Evolutionary conservation across 2,329 filamentous ascomycete species (phyloP), one percentile per base, ranked within the genome.

Genomic region (Fusarium globosum): DNA sequence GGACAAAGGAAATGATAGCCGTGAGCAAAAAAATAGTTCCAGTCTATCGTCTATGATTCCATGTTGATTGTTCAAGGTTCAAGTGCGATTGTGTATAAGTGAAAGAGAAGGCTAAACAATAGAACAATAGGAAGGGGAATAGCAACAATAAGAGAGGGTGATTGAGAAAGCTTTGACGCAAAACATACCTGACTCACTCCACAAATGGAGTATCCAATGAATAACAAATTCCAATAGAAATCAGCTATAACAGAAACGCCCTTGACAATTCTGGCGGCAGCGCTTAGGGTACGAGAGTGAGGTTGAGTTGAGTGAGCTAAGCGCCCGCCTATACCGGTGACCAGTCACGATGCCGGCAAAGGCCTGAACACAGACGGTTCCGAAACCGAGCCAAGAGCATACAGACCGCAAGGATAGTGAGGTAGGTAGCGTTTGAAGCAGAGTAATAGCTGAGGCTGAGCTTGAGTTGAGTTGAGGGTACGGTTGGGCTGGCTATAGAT

Each of bases 21-120:
- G 59, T 65, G 46, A 74, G 33, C 23, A 73, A 65, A 73, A 57
- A 8, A 52, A 28, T 2, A 33, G 12, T 68, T 65, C 52, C 51
- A 74, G 56, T 76, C 71, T 77, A 66, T 69, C 36, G 42, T 77
- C 74, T 78, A 78, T 78, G 75, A 73, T 72, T 78, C 70, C 77
- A 78, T 68, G 52, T 52, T 69, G 61, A 57, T 67, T 70, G 70
- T 56, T 69, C 36, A 71, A 65, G 61, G 64, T 61, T 62, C 48
- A 63, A 39, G 36, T 59, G 61, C n/a, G 57, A 58, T 65, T 74
- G 67, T 69, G 61, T 70, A 51, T 55, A 67, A 69, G 53, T 46
- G 61, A 65, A 59, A 61, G 61, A 26, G 41, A 30, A n/a, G 30
- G 41, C 39, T 58, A 61, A 62, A 76, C 65, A 78, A 74, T 66